Conservation (phyloP, 2,329 filamentous ascomycete species). For the Eutypa lata region DNA sequence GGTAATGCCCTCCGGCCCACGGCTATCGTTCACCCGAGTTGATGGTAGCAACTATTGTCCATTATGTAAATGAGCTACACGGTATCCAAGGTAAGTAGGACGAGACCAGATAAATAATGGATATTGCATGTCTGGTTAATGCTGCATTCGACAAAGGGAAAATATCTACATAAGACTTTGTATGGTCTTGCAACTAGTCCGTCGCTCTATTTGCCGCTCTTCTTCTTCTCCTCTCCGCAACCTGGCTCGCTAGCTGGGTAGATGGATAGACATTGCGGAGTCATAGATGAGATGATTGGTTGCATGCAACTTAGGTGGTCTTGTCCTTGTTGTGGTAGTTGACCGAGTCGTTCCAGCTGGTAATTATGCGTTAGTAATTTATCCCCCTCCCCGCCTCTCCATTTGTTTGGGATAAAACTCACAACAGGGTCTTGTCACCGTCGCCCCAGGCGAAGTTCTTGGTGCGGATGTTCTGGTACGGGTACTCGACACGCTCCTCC, state of each 20-base stretch:
- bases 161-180: not conserved
- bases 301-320: conserved; percentile 38
- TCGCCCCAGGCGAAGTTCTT: conserved; percentile 96
- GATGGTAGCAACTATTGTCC: too few species aligned
- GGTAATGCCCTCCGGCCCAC: too few species aligned
- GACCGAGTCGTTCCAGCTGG: conserved; percentile 88
- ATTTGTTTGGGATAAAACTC: conserved; percentile 33
- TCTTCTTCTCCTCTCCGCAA: not conserved
- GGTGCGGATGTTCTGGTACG: conserved; percentile 95
- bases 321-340: conserved; percentile 98
- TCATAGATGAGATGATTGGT: not conserved
- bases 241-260: not conserved
- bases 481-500: conserved; percentile 89
- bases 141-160: not conserved
- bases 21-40: too few species aligned
- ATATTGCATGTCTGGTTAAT: not conserved
- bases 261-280: not conserved
- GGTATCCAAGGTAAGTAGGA: not conserved
- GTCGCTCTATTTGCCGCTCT: not conserved
- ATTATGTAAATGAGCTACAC: too few species aligned
- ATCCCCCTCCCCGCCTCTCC: not conserved
- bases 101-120: not conserved
- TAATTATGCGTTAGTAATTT: conserved; percentile 15
- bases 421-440: conserved; percentile 85
- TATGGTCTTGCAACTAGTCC: not conserved